Conservation (phyloP, 495 filamentous ascomycete genomes). For the Astrothelium subdiscretum region DNA sequence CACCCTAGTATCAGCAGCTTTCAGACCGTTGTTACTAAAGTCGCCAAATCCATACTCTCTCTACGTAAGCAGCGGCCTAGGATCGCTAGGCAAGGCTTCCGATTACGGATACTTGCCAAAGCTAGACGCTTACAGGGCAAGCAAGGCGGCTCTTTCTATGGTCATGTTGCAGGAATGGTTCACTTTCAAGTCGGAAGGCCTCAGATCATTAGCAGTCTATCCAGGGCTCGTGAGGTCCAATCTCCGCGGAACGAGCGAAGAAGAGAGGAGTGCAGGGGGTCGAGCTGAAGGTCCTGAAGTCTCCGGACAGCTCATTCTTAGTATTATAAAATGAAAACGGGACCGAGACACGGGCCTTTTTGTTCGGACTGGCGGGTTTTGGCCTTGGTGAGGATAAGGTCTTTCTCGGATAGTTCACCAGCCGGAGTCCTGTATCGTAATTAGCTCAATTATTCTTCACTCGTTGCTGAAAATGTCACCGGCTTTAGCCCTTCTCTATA, state of each 20-base stretch:
- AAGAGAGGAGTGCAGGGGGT: conserved; percentile 4
- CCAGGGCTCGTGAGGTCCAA: conserved; percentile 30
- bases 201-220: conserved; percentile 22
- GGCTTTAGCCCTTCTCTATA: no score
- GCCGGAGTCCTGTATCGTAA: no score
- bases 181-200: conserved; percentile 10
- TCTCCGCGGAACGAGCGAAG: conserved; percentile 26
- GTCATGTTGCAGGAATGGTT: conserved; percentile 9
- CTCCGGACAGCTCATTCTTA: not conserved
- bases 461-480: no score
- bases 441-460: no score
- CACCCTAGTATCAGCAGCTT: conserved; percentile 18
- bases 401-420: no score
- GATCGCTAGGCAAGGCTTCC: conserved; percentile 11
- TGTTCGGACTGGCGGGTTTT: not conserved
- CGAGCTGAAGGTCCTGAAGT: conserved; percentile 3
- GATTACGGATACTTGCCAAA: not conserved
- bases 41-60: conserved; percentile 20
- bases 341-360: conserved; percentile 5
- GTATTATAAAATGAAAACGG: conserved; percentile 6
- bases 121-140: conserved; percentile 17
- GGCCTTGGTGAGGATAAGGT: conserved; percentile 8
- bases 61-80: conserved; percentile 21
- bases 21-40: conserved; percentile 22
- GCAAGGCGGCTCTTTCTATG: conserved; percentile 27